A percentile compares a stretch with the other conserved stretches of the same genome.
Conservation (phyloP, 305 asterid species). For the Solanum hybrid region DNA sequence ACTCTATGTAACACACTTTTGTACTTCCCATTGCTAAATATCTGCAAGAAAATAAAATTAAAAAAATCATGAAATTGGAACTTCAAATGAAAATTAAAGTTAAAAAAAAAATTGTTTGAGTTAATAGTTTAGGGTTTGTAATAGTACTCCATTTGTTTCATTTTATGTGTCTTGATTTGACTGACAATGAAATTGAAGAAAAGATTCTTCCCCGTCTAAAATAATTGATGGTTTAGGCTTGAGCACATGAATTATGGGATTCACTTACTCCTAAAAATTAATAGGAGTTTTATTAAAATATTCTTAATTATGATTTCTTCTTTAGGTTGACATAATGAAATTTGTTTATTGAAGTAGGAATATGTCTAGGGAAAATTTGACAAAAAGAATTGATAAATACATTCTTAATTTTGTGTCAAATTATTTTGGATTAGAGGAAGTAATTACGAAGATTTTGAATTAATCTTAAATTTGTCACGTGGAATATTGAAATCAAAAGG, state of each 20-base stretch:
- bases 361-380: background rate
- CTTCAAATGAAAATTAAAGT: background rate
- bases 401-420: too few species aligned
- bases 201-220: background rate
- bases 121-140: background rate
- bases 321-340: background rate
- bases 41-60: slow-evolving; percentile 21
- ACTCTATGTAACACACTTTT: slow-evolving; percentile 81
- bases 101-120: background rate
- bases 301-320: background rate
- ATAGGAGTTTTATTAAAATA: background rate
- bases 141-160: background rate
- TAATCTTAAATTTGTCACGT: background rate
- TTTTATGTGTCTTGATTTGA: background rate
- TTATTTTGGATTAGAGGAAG: background rate
- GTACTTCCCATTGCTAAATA: slow-evolving; percentile 80
- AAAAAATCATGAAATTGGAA: background rate
- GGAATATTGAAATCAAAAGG: background rate
- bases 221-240: background rate
- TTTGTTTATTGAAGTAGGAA: background rate
- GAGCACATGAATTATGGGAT: background rate
- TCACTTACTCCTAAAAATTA: background rate
- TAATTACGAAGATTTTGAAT: background rate
- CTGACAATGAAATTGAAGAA: too few species aligned
- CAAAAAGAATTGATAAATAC: too few species aligned